Evolutionary conservation across 805 yeast genomes (phyloP), one percentile per base, ranked within the genome.

Genomic region (Candida corydali): DNA sequence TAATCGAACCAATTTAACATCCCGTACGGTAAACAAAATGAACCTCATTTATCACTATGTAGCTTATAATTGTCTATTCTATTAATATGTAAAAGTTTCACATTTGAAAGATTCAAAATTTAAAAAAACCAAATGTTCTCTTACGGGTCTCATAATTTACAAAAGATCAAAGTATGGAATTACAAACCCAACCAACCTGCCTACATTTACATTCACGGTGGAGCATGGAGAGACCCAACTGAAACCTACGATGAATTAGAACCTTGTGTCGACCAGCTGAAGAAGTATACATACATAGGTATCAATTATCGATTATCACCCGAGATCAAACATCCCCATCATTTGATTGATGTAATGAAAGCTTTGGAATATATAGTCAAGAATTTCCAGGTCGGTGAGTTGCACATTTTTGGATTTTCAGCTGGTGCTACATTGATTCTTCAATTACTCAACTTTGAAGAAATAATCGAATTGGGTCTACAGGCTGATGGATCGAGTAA

Each of bases 161-260:
- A 67, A 33, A 37, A 32, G 12, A 26, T 63, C 23, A 61, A 55
- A 39, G 40, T 57, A 1, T 63, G 57, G 42, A 45, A 49, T n/a
- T 43, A 42, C 29, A 40, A 32, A 12, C 36, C 37, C 2, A 38
- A 42, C n/a, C 32, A 33, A 15, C 38, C 51, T 2, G 56, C 73
- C 14, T 37, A 76, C 5, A 69, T 85, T 1, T 80, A 78, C 46
- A 70, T 86, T 26, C 96, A 86, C 57, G 96, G 96, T 1, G 96
- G 96, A 0, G 94, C 88, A 0, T 86, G 95, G 95, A 67, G 86
- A 42, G 94, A 83, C 50, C 75, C 78, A 1, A 52, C 43, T 3
- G 80, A 82, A 51, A 80, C 88, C 0, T 70, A 61, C 18, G 57
- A 69, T 26, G 91, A 82, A 47, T 77, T 75, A 37, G 61, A 61